Evolutionary conservation across 164 flowering plant genomes (phyloP).

Genomic region (Echeveria elegans): DNA sequence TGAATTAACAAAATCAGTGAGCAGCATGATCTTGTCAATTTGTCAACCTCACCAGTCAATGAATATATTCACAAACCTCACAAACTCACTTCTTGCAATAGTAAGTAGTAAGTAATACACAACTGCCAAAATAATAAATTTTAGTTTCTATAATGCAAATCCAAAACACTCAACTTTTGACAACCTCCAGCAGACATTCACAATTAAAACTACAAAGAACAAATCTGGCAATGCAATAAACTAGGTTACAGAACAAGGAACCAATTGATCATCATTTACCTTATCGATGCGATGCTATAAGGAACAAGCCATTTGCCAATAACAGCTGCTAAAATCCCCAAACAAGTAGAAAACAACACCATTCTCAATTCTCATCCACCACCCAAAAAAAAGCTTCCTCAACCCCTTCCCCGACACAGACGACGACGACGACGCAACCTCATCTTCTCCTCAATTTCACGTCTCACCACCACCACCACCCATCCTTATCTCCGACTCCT

Average conservation of each 20-base stretch:
- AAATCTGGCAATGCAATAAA: neutral
- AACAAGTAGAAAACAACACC: conserved; percentile 23
- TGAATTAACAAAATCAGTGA: too few relatives aligned
- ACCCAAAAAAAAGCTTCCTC: conserved; percentile 26
- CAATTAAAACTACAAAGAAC: too few relatives aligned
- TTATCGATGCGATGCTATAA: conserved; percentile 62
- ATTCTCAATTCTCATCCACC: conserved; percentile 64
- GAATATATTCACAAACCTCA: too few relatives aligned
- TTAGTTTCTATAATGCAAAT: too few relatives aligned
- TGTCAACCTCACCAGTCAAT: neutral
- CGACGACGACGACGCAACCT: neutral
- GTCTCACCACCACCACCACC: neutral
- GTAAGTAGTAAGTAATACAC: too few relatives aligned
- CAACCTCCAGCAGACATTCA: too few relatives aligned
- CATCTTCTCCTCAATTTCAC: conserved; percentile 1
- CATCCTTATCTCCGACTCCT: conserved; percentile 5
- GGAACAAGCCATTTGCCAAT: conserved; percentile 72
- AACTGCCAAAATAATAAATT: too few relatives aligned
- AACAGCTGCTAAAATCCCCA: conserved; percentile 42
- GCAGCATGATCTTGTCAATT: too few relatives aligned
- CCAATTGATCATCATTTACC: conserved; percentile 25
- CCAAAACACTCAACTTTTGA: too few relatives aligned
- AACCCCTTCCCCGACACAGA: conserved; percentile 2
- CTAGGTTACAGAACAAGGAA: neutral
- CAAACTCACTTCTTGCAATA: too few relatives aligned